Base-by-base conservation (phyloP, 1,284 basidiomycete genomes). In the Malassezia cuniculi region DNA sequence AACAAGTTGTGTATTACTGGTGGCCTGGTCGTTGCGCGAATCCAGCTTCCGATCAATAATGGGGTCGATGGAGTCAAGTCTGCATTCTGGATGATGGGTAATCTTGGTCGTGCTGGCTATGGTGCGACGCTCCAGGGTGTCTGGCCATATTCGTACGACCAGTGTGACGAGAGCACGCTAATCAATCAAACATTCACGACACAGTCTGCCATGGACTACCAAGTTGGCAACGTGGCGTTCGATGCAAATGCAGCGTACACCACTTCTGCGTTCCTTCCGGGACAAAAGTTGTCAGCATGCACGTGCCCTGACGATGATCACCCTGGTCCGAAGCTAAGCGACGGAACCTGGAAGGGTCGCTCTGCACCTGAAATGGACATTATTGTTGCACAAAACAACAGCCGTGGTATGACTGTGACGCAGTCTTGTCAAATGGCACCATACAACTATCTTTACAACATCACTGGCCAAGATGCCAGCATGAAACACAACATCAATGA, bases 351-450 rank as follows among this genome's bases (percentile, higher is more conserved):
- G 40, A 52, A 54, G 10, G 64, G 56, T 2, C 76, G 85, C 21
- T 73, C 78, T 0, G 82, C 84, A 0, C 85, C 85, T 4, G 85
- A 89, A 69, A 85, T 90, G 41, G 82, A 85, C 69, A 71, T 84
- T 27, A 73, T 85, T 43, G 82, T 80, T 60, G 76, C 75, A 1
- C 76, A 78, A 60, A 48, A n/a, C n/a, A n/a, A n/a, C n/a, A n/a
- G n/a, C n/a, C n/a, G n/a, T n/a, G n/a, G 38, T 18, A 52, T 66
- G 25, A 78, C 78, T 52, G 80, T 79, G 2, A 85, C 83, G 3
- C 84, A 86, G 68, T 81, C 78, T 46, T 74, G 74, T 52, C 84
- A 87, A 68, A 69, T 74, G 31, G 83, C 82, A n/a, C 76, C 77
- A 0, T 76, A 76, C 64, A 74, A 77, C 54, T 62, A 60, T 14